These are phyloP conservation scores for Trapa incisa DNA, from an alignment of 345 rosid genomes.

Conservation along the genomic window DNA sequence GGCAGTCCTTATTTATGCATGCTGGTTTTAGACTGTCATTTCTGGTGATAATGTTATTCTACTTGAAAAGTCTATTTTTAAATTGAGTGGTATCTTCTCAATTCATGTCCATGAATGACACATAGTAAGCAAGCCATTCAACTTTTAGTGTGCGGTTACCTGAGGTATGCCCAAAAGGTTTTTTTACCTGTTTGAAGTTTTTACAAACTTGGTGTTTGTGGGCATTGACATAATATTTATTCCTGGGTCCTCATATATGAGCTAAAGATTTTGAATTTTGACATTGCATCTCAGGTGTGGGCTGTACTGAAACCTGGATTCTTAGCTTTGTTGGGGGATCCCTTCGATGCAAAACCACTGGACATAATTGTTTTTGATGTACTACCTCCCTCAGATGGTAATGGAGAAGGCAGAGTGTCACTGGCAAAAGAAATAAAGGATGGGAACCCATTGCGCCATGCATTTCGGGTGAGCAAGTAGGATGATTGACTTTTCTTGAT, in stretches of 20 bases:
- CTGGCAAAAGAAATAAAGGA: conserved; percentile 84
- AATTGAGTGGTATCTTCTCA: neutral
- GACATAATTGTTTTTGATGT: conserved; percentile 93
- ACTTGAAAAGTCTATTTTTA: neutral
- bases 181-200: neutral
- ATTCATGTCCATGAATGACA: neutral
- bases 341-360: conserved; percentile 68
- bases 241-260: neutral
- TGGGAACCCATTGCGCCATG: conserved; percentile 83
- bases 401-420: conserved; percentile 60
- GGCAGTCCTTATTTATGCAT: neutral
- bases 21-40: neutral
- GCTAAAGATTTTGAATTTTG: neutral
- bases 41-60: neutral
- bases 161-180: neutral
- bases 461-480: conserved; percentile 55
- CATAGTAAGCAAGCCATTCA: neutral
- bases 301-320: conserved; percentile 96
- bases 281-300: conserved; percentile 52
- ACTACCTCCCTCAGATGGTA: conserved; percentile 78
- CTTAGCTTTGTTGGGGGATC: conserved; percentile 82
- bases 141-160: neutral
- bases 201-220: neutral
- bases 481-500: neutral
- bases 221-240: neutral